These are phyloP conservation scores for Evansstolkia leycettana DNA, from an alignment of 495 filamentous ascomycete species.

Conservation along the genomic window DNA sequence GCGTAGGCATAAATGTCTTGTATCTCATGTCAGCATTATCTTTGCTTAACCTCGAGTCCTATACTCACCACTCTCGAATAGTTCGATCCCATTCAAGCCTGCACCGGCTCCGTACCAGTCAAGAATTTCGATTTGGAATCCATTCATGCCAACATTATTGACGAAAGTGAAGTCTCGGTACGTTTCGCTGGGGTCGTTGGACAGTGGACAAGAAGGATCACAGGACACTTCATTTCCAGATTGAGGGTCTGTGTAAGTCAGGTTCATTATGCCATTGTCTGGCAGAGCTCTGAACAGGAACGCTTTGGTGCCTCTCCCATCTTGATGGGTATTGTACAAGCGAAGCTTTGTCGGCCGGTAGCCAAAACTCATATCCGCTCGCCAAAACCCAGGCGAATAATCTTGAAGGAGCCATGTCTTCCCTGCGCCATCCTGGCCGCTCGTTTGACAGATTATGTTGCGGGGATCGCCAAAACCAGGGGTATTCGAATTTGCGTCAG, in stretches of 20 bases:
- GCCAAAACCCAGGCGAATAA: slow-evolving; percentile 70
- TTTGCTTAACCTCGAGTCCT: neutral
- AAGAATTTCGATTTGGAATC: slow-evolving; percentile 75
- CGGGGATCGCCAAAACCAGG: slow-evolving; percentile 64
- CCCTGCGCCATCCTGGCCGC: slow-evolving; percentile 46
- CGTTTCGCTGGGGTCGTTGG: slow-evolving; percentile 43
- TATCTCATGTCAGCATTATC: slow-evolving; percentile 7
- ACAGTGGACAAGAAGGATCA: slow-evolving; percentile 69
- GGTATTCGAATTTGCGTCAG: slow-evolving; percentile 43
- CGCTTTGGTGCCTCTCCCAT: slow-evolving; percentile 74
- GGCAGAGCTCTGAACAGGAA: slow-evolving; percentile 76
- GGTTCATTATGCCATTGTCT: slow-evolving; percentile 88
- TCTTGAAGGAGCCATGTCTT: slow-evolving; percentile 82
- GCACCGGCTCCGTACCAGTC: slow-evolving; percentile 79
- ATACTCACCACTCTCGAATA: slow-evolving; percentile 62
- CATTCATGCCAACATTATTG: slow-evolving; percentile 75
- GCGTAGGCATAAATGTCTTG: slow-evolving; percentile 76
- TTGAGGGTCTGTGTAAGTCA: slow-evolving; percentile 72
- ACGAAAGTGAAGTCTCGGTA: slow-evolving; percentile 89
- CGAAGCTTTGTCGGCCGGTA: slow-evolving; percentile 78
- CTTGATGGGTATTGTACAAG: slow-evolving; percentile 77
- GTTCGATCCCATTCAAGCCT: slow-evolving; percentile 75
- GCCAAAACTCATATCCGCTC: slow-evolving; percentile 66
- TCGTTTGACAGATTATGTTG: slow-evolving; percentile 76
- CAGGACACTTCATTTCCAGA: slow-evolving; percentile 55